Conservation (phyloP, 2,329 filamentous ascomycete genomes). For the Penicillium sp. region DNA sequence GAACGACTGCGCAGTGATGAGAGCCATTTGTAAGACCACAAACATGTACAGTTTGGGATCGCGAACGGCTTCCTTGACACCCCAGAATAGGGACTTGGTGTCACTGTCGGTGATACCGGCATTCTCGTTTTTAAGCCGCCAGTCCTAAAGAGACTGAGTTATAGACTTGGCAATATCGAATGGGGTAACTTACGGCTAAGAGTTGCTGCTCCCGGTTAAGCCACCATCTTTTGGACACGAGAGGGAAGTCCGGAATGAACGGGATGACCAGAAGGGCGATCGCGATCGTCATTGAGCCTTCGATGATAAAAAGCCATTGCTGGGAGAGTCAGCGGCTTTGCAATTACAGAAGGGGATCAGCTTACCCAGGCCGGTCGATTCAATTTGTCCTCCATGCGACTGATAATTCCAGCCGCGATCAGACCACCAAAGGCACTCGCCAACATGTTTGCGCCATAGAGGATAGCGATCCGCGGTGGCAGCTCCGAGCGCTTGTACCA, state of each 20-base stretch:
- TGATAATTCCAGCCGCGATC: slow-evolving; percentile 7
- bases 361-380: slow-evolving; percentile 8
- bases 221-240: slow-evolving; percentile 3
- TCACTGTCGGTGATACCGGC: slow-evolving; percentile 5
- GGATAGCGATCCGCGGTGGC: slow-evolving; percentile 4
- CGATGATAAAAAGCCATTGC: slow-evolving; percentile 12
- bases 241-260: slow-evolving; percentile 8
- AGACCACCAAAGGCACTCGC: slow-evolving; percentile 5
- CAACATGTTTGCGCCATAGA: slow-evolving; percentile 8
- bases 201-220: background rate
- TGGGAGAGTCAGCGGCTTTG: background rate
- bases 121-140: slow-evolving; percentile 9
- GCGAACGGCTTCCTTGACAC: slow-evolving; percentile 6
- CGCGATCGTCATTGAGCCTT: slow-evolving; percentile 7
- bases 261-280: background rate
- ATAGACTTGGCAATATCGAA: background rate
- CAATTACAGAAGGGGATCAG: background rate
- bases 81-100: slow-evolving; percentile 7
- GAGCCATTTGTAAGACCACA: slow-evolving; percentile 6
- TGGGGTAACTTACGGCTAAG: background rate
- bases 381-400: slow-evolving; percentile 4
- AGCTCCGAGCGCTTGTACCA: slow-evolving; percentile 8
- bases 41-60: slow-evolving; percentile 13
- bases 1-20: slow-evolving; percentile 9
- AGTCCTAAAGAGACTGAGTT: background rate